Percentiles rank a stretch among this genome's conserved stretches.
phyloP scores from a whole-genome alignment of 805 yeast genomes.

The Pichia membranifaciens region DNA sequence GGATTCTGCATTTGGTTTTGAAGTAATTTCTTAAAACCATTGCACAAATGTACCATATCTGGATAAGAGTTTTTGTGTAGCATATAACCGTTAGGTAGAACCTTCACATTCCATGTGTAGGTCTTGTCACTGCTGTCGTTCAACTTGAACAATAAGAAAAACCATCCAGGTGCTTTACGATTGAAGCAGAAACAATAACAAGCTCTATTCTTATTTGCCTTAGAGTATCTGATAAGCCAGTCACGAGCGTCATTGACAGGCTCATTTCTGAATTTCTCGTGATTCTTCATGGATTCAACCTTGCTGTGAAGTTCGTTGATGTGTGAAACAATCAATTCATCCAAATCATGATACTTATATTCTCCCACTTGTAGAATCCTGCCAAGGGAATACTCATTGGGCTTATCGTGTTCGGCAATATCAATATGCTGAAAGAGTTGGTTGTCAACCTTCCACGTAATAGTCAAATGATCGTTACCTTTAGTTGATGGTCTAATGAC shows the following conservation, averaged over 20 bases:
- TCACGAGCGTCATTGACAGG: slow-evolving; percentile 72
- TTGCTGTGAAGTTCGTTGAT: slow-evolving; percentile 77
- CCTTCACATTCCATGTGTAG: slow-evolving; percentile 84
- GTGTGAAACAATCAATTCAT: slow-evolving; percentile 85
- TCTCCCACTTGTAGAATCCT: slow-evolving; percentile 56
- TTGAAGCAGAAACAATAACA: slow-evolving; percentile 89
- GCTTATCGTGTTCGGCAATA: slow-evolving; percentile 68
- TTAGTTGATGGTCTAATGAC: slow-evolving; percentile 92
- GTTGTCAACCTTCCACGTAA: slow-evolving; percentile 95
- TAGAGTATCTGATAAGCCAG: slow-evolving; percentile 84
- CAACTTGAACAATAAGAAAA: slow-evolving; percentile 78
- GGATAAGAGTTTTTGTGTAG: slow-evolving; percentile 78
- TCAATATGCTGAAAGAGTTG: slow-evolving; percentile 88
- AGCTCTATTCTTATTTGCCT: slow-evolving; percentile 85
- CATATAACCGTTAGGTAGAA: slow-evolving; percentile 81
- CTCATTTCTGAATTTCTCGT: slow-evolving; percentile 86
- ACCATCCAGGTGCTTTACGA: slow-evolving; percentile 91
- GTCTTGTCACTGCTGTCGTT: slow-evolving; percentile 57
- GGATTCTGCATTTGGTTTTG: slow-evolving; percentile 26
- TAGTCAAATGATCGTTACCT: slow-evolving; percentile 81
- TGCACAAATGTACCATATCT: slow-evolving; percentile 82
- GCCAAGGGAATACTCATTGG: slow-evolving; percentile 58
- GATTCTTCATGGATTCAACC: slow-evolving; percentile 75
- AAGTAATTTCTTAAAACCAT: slow-evolving; percentile 74
- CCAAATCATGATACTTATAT: slow-evolving; percentile 75